phyloP scores from a whole-genome alignment of 345 rosid genomes.

The Eutrema heterophyllum region DNA sequence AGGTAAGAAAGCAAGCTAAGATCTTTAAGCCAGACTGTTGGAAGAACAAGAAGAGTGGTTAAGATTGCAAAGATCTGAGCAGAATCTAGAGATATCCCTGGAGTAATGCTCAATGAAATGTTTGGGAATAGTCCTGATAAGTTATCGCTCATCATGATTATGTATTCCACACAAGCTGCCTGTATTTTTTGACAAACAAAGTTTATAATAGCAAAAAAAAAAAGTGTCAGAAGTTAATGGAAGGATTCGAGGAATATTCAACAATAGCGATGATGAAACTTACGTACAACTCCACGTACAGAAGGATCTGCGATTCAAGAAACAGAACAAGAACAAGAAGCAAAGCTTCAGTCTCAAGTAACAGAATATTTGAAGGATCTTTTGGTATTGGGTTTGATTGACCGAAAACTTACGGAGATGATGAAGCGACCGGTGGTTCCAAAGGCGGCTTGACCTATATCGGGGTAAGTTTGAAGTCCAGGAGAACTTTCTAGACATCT shows the following conservation, averaged over 20 bases:
- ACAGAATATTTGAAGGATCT: neutral
- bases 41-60: conserved; percentile 63
- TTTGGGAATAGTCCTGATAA: conserved; percentile 62
- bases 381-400: neutral
- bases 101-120: conserved; percentile 34
- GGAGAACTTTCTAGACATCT: conserved; percentile 73
- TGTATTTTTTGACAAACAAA: conserved; percentile 22
- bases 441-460: conserved; percentile 87
- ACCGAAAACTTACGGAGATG: conserved; percentile 45
- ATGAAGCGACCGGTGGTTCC: conserved; percentile 54
- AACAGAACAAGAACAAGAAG: conserved; percentile 18
- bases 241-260: neutral
- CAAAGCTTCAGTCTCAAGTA: conserved; percentile 27
- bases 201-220: neutral
- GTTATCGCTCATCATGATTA: conserved; percentile 87
- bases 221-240: neutral
- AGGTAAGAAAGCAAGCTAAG: conserved; percentile 71
- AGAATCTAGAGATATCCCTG: conserved; percentile 43
- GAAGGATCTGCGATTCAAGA: conserved; percentile 48
- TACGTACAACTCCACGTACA: conserved; percentile 72
- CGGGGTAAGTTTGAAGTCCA: conserved; percentile 72
- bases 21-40: conserved; percentile 83
- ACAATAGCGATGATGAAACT: conserved; percentile 31
- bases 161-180: conserved; percentile 77
- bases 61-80: conserved; percentile 45